Evolutionary conservation across 805 yeast species (phyloP).

Genomic region (Saccharomycopsis vini): DNA sequence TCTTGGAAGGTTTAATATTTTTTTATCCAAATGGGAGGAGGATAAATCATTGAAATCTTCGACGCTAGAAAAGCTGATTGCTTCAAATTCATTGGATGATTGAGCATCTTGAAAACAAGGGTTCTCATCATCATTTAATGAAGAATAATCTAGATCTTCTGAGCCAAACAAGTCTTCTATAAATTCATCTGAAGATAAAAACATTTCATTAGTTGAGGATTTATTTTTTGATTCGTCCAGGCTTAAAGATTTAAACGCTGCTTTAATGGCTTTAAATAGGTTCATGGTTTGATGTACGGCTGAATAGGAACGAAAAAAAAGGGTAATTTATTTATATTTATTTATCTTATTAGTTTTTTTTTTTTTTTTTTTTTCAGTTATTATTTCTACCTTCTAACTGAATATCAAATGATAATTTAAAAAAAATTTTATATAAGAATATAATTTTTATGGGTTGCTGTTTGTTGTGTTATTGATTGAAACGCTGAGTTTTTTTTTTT

Average conservation of each 20-base stretch:
- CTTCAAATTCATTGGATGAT: not conserved
- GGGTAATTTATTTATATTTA: too few species aligned
- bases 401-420: too few species aligned
- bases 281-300: too few species aligned
- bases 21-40: not conserved
- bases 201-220: not conserved
- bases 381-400: too few species aligned
- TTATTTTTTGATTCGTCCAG: not conserved
- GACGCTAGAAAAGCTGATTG: not conserved
- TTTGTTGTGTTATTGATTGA: too few species aligned
- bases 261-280: not conserved
- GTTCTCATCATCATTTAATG: not conserved
- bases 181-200: slow-evolving; percentile 4
- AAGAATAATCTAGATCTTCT: not conserved
- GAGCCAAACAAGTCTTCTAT: slow-evolving; percentile 3
- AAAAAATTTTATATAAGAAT: too few species aligned
- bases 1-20: slow-evolving; percentile 4
- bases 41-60: not conserved
- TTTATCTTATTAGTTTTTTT: too few species aligned
- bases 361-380: too few species aligned
- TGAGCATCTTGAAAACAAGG: not conserved
- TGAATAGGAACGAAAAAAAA: too few species aligned
- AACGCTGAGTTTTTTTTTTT: too few species aligned
- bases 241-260: not conserved
- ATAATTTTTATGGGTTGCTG: too few species aligned